Evolutionary conservation across 1,284 basidiomycete genomes (phyloP).

Genomic region (Pholiota adiposa): DNA sequence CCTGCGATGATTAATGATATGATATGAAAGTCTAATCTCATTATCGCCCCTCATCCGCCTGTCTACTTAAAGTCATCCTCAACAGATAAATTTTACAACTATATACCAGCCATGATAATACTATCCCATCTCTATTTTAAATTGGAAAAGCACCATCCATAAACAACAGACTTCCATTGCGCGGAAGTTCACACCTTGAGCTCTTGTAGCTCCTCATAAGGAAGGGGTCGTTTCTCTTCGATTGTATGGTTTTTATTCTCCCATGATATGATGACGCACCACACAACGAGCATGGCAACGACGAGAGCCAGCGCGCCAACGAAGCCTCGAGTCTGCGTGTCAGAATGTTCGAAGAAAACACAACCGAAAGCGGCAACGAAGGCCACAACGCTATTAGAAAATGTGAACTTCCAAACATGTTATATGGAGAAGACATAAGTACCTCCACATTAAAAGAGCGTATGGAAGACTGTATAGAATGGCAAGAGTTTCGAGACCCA

Average conservation of each 20-base stretch:
- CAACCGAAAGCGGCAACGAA: slow-evolving; percentile 33
- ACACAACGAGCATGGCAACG: slow-evolving; percentile 33
- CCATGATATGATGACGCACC: slow-evolving; percentile 39
- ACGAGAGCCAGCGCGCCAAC: slow-evolving; percentile 30
- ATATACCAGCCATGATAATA: too few species aligned
- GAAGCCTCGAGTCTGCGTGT: slow-evolving; percentile 27
- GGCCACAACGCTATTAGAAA: slow-evolving; percentile 28
- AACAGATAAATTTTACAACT: too few species aligned
- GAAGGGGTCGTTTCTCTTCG: background rate
- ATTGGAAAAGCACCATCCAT: too few species aligned
- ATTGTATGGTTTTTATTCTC: slow-evolving; percentile 12
- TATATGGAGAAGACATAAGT: background rate
- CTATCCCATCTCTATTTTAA: too few species aligned
- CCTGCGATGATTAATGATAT: too few species aligned
- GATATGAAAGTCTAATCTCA: too few species aligned
- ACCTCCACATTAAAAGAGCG: slow-evolving; percentile 35
- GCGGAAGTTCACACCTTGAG: too few species aligned
- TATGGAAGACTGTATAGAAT: slow-evolving; percentile 34
- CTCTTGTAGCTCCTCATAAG: background rate
- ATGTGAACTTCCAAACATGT: background rate
- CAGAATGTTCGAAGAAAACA: slow-evolving; percentile 33
- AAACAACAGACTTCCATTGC: too few species aligned
- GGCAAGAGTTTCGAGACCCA: slow-evolving; percentile 32
- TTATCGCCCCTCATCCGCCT: too few species aligned
- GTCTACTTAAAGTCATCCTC: too few species aligned